These are phyloP conservation scores for Podosphaera fusca DNA, from an alignment of 2,329 filamentous ascomycete species.

Conservation along the genomic window DNA sequence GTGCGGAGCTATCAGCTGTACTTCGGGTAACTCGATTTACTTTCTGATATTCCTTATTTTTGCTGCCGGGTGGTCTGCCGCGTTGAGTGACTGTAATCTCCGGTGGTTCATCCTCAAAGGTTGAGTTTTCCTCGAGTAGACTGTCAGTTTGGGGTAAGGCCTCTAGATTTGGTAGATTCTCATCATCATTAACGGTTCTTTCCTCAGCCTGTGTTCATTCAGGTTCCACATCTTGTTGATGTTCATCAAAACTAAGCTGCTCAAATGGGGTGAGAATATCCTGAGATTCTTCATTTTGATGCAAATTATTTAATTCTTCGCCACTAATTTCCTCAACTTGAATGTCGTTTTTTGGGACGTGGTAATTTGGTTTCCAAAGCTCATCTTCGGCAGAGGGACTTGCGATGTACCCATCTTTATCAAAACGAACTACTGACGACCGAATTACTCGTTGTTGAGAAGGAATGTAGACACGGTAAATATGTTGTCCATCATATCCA, in stretches of 20 bases:
- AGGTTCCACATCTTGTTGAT: not conserved
- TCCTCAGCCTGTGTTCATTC: not conserved
- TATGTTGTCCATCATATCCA: not conserved
- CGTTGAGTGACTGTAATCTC: not conserved
- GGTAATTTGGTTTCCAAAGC: too few relatives aligned
- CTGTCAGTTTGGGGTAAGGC: too few relatives aligned
- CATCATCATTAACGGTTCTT: not conserved
- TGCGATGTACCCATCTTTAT: not conserved
- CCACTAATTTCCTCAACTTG: conserved; percentile 1
- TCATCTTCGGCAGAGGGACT: too few relatives aligned
- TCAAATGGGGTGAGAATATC: not conserved
- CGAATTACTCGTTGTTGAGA: not conserved
- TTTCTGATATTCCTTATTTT: conserved; percentile 1
- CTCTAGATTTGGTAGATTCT: not conserved
- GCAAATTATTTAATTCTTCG: not conserved
- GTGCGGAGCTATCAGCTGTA: not conserved
- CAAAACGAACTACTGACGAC: not conserved
- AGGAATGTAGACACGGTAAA: not conserved
- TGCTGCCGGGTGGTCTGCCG: not conserved
- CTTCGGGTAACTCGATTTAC: not conserved
- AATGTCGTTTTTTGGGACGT: not conserved
- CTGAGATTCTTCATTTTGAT: not conserved
- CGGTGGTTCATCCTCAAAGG: not conserved
- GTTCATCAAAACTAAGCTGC: conserved; percentile 1
- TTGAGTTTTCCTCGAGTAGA: too few relatives aligned